A percentile compares a stretch with the other conserved stretches of the same genome.
phyloP scores from a whole-genome alignment of 495 filamentous ascomycete species.

The Clohesyomyces aquaticus region DNA sequence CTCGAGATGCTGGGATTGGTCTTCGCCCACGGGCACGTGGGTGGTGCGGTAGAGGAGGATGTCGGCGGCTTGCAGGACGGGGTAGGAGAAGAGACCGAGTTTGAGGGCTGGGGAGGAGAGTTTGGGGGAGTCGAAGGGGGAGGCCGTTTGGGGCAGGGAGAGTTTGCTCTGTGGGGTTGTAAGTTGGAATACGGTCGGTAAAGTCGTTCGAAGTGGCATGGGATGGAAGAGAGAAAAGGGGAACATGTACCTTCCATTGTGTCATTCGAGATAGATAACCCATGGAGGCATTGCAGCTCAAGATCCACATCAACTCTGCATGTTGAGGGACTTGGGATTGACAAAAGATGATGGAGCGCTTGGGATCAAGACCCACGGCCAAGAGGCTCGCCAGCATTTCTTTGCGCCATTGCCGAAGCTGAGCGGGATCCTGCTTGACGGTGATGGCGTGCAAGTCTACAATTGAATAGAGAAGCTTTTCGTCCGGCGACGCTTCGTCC shows the following conservation, averaged over 20 bases:
- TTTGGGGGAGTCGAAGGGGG: conserved; percentile 53
- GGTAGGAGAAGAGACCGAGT: conserved; percentile 94
- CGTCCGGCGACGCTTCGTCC: conserved; percentile 56
- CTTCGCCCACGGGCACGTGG: conserved; percentile 93
- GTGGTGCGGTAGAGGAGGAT: conserved; percentile 75
- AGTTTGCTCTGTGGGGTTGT: conserved; percentile 66
- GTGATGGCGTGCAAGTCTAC: conserved; percentile 96
- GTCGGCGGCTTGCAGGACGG: conserved; percentile 93
- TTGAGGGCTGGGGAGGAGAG: conserved; percentile 64
- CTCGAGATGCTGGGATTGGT: conserved; percentile 92
- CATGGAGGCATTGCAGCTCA: conserved; percentile 85
- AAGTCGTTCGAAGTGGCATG: background rate
- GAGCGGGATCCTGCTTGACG: conserved; percentile 61
- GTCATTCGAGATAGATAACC: conserved; percentile 94
- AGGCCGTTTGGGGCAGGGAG: conserved; percentile 58
- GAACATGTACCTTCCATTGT: conserved; percentile 87
- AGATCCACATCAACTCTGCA: conserved; percentile 91
- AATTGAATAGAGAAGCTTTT: conserved; percentile 75
- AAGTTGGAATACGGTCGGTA: no score
- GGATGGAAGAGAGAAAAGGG: background rate
- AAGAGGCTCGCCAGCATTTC: conserved; percentile 79
- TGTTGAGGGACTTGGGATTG: conserved; percentile 79
- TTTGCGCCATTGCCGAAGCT: conserved; percentile 64
- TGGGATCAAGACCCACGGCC: conserved; percentile 80
- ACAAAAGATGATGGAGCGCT: conserved; percentile 77